Evolutionary conservation across 1,284 basidiomycete species (phyloP), one percentile per base, ranked within the genome.

Genomic region (Puccinia hordei): DNA sequence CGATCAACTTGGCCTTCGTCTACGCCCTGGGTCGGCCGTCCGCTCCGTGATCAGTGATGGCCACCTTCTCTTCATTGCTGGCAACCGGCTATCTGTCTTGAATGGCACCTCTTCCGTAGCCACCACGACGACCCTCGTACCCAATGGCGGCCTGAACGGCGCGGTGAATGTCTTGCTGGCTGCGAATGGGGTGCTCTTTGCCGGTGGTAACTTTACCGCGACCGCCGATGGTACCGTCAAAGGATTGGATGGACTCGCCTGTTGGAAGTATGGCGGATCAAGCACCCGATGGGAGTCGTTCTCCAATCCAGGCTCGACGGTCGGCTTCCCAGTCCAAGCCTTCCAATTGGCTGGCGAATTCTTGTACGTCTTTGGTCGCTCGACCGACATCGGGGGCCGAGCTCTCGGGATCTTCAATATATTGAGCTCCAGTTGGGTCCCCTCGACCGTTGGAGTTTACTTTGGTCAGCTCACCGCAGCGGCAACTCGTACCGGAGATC

Each of bases 81-180:
- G 78, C 33, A 61, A 73, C 68, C 73, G 44, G 59, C 77, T 79
- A 27, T 59, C 30, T 19, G 75, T 69, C 30, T 57, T 69, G 49
- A 57, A 69, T 59, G 49, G 75, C 27, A 59, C 65, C 24, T 78
- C 65, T 13, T 13, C 65, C 22, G 51, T 75, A 5, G 38, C 66
- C 13, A 59, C 77, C 1, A 71, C 66, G 41, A 49, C 41, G 2
- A 49, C 57, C 24, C 35, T 35, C 22, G 69, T 80, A 15, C 78
- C 78, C 22, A 80, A 80, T 68, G 71, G 69, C 15, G 78, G 78
- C 41, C 44, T 80, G 35, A 73, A 80, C 33, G 78, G 78, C 24
- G 22, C 24, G 46, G 71, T 80, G 0, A 53, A 55, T 66, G 44
- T 55, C n/a, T 19, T 72, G n/a, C 12, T 59, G 35, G 57, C 57